Evolutionary conservation across 352 stramenopile genomes (phyloP).

Genomic region (Globisporangium orthogonon): DNA sequence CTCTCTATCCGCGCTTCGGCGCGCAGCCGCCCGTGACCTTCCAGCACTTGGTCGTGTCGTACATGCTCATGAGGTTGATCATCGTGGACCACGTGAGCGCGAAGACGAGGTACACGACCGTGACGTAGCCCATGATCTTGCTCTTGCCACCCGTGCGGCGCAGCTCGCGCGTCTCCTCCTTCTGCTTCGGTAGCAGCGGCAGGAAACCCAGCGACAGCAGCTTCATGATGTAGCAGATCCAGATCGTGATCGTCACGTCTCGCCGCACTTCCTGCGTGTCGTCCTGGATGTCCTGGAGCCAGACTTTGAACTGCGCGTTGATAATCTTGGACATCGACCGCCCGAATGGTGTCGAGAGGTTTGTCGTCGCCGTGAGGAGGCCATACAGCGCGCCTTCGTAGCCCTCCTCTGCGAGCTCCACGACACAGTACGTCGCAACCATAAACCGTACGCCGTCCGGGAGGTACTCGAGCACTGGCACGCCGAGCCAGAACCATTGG

Average conservation of each 20-base stretch:
- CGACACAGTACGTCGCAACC: slow-evolving; percentile 44
- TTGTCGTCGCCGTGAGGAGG: slow-evolving; percentile 39
- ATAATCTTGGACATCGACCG: slow-evolving; percentile 46
- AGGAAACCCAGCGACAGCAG: slow-evolving; percentile 43
- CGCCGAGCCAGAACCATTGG: slow-evolving; percentile 59
- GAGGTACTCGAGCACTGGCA: slow-evolving; percentile 45
- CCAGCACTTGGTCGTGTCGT: slow-evolving; percentile 53
- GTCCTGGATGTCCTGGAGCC: slow-evolving; percentile 36
- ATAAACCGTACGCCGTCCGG: slow-evolving; percentile 48
- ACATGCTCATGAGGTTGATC: slow-evolving; percentile 53
- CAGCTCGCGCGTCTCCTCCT: slow-evolving; percentile 27
- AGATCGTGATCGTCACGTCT: slow-evolving; percentile 51
- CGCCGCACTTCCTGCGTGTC: slow-evolving; percentile 40
- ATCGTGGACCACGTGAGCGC: slow-evolving; percentile 36
- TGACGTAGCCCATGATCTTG: slow-evolving; percentile 27
- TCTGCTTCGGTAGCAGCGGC: slow-evolving; percentile 38
- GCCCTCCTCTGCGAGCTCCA: slow-evolving; percentile 49
- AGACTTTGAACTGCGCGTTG: slow-evolving; percentile 44
- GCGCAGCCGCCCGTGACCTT: slow-evolving; percentile 53
- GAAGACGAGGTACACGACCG: slow-evolving; percentile 26
- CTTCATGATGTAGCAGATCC: slow-evolving; percentile 50
- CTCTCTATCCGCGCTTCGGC: slow-evolving; percentile 9
- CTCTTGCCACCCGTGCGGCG: slow-evolving; percentile 30
- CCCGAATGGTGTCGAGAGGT: slow-evolving; percentile 41
- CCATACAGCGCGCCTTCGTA: slow-evolving; percentile 51